Evolutionary conservation across 495 filamentous ascomycete species (phyloP), one percentile per base, ranked within the genome.

Genomic region (Penicillium chermesinum): DNA sequence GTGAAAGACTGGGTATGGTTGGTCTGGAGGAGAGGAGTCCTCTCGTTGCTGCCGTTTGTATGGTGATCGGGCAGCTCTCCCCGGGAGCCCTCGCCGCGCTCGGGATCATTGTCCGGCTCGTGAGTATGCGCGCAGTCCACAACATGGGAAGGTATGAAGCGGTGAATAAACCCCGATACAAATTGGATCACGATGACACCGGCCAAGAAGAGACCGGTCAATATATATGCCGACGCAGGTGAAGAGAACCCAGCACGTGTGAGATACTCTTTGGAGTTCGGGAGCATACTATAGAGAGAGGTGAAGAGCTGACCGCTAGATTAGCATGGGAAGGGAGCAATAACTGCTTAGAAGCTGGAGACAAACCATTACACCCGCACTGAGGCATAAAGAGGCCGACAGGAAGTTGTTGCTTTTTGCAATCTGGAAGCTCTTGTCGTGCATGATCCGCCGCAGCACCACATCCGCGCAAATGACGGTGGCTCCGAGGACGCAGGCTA

Each of bases 291-390:
- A 59, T 93, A 95, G 20, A 98, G 67, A 1, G 94, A 86, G 44
- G 90, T 95, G 60, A 96, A 98, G 14, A 96, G 75, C 91, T 96
- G 59, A 10, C 8, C 33, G 36, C 34, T 20, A 5, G 8, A 34
- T 33, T 44, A 38, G 52, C 27, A 53, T 30, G 38, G 13, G 15
- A 4, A 13, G 17, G 3, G 16, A 35, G 17, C 12, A 14, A 36
- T 17, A 38, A 7, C 9, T 8, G 16, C 34, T 38, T 38, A 13
- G 19, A 10, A 18, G 19, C 25, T 17, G 13, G 20, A 7, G 3
- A 67, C 80, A 44, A 66, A 96, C 90, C 91, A 98, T 94, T n/a
- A 98, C 93, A 22, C 93, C 93, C 39, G 95, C 95, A 64, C 89
- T 95, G 41, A 98, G 69, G 68, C 89, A 95, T 50, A 97, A 70